phyloP scores from a whole-genome alignment of 2,329 filamentous ascomycete genomes.

The Ilyonectria destructans region DNA sequence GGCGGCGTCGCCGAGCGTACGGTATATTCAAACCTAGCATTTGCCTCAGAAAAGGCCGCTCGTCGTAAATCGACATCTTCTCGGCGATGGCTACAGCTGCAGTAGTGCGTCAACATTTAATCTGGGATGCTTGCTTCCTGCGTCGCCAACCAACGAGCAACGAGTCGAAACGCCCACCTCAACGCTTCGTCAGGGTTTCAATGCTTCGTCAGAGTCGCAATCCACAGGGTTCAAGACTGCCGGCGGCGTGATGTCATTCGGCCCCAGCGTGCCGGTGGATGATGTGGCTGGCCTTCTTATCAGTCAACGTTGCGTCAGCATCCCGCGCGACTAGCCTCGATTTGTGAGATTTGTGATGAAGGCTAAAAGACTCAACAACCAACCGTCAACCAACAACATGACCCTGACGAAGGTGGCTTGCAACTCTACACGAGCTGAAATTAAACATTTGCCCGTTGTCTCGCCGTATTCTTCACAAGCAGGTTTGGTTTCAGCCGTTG shows the following conservation, averaged over 20 bases:
- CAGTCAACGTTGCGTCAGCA: constrained; percentile 38
- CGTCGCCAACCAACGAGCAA: no score
- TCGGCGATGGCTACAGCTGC: background rate
- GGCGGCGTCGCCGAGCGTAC: constrained; percentile 15
- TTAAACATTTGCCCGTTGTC: background rate
- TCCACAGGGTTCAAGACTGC: constrained; percentile 15
- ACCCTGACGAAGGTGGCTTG: constrained; percentile 5
- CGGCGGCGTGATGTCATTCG: constrained; percentile 37
- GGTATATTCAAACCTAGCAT: constrained; percentile 8
- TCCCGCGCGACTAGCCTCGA: constrained; percentile 2
- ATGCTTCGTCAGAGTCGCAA: constrained; percentile 23
- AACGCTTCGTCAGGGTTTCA: background rate
- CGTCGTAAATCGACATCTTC: constrained; percentile 2
- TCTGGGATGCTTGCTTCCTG: background rate
- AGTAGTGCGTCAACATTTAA: background rate
- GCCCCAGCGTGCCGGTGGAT: constrained; percentile 22
- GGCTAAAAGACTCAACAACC: background rate
- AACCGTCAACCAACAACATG: background rate
- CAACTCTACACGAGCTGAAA: background rate
- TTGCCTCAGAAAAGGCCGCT: background rate
- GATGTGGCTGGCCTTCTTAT: constrained; percentile 29
- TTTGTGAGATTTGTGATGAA: constrained; percentile 10
- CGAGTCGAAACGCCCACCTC: background rate
- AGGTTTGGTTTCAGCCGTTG: background rate
- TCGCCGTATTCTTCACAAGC: background rate